phyloP scores from a whole-genome alignment of 441 rosid genomes.

The Pelargonium fulgidum region DNA sequence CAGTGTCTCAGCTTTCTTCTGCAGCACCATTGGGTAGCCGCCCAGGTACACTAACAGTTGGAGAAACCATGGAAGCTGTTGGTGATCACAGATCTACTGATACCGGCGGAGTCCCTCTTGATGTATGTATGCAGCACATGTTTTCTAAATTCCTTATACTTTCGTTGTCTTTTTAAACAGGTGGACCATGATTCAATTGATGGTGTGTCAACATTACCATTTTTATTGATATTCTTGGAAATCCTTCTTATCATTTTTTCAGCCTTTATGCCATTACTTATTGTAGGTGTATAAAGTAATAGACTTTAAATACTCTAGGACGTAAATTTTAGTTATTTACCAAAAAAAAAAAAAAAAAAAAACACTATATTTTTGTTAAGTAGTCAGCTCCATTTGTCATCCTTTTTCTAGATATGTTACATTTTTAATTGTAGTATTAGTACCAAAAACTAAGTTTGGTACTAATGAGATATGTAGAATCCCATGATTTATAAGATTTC shows the following conservation, averaged over 20 bases:
- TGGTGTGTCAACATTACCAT: background rate
- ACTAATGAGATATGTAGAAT: no score
- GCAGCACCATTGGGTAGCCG: conserved; percentile 51
- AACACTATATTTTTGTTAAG: background rate
- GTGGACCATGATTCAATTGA: conserved; percentile 7
- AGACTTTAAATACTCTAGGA: background rate
- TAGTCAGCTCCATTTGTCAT: background rate
- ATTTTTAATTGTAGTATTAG: background rate
- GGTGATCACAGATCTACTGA: conserved; percentile 61
- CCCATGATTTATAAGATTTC: no score
- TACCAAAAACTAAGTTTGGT: background rate
- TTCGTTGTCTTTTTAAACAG: background rate
- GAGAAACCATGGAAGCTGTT: conserved; percentile 52
- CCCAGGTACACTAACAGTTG: conserved; percentile 36
- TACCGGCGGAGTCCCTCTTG: conserved; percentile 72
- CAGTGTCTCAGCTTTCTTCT: conserved; percentile 74
- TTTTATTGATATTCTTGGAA: background rate
- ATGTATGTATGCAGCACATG: conserved; percentile 49
- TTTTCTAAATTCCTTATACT: background rate
- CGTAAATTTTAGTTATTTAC: no score
- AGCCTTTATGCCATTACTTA: background rate
- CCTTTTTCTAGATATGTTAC: conserved; percentile 2
- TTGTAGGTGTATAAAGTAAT: background rate
- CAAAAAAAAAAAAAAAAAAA: background rate
- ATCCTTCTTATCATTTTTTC: background rate